Evolutionary conservation across 257 asterid genomes (phyloP).

Genomic region (Scutellaria barbata): DNA sequence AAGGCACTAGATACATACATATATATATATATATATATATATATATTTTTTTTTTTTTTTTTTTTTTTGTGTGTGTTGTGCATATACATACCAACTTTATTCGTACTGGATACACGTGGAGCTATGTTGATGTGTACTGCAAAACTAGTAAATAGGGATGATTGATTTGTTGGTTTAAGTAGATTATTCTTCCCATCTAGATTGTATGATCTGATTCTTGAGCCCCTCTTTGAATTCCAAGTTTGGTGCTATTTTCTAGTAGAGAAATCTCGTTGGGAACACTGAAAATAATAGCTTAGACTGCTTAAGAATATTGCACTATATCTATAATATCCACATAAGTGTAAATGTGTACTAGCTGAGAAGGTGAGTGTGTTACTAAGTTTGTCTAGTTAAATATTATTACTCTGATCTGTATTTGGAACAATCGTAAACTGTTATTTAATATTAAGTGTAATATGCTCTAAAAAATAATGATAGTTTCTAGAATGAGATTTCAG

Average conservation of each 20-base stretch:
- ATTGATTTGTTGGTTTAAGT: background rate
- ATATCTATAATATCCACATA: background rate
- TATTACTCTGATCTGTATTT: background rate
- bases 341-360: background rate
- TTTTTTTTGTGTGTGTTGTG: background rate
- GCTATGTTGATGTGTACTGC: background rate
- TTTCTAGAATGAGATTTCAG: background rate
- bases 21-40: no score
- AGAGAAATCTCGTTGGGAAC: background rate
- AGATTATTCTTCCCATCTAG: slow-evolving; percentile 1
- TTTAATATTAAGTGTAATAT: no score
- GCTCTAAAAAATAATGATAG: background rate
- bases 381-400: background rate
- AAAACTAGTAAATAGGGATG: no score
- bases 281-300: background rate
- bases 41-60: background rate
- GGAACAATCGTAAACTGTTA: background rate
- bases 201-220: background rate
- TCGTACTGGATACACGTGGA: slow-evolving; percentile 12
- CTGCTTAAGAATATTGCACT: background rate
- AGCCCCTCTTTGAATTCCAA: background rate
- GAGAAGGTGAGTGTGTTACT: background rate
- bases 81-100: background rate
- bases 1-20: background rate
- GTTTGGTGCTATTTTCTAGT: background rate